Evolutionary conservation across 2,329 filamentous ascomycete genomes (phyloP).

Genomic region (Penicillium hesseltinei): DNA sequence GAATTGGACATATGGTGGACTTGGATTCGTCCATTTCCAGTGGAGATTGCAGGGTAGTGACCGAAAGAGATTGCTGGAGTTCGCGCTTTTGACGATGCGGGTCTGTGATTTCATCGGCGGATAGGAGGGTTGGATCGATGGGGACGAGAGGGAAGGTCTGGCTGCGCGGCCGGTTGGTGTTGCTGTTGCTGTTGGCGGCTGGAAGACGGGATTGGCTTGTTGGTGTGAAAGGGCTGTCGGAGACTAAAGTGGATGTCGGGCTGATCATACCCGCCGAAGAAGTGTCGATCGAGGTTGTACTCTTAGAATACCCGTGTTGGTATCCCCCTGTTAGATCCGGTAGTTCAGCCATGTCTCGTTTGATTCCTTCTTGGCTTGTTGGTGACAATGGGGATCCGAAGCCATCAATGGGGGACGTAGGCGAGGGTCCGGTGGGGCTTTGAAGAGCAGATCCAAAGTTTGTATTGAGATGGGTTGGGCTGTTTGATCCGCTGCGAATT

Average conservation of each 20-base stretch:
- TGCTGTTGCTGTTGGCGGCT: conserved; percentile 53
- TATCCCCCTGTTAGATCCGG: conserved; percentile 61
- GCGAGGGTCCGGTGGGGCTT: conserved; percentile 67
- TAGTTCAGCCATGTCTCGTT: conserved; percentile 58
- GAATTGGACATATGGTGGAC: conserved; percentile 27
- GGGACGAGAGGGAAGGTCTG: conserved; percentile 76
- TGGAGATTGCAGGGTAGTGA: conserved; percentile 52
- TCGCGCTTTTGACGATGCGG: conserved; percentile 55
- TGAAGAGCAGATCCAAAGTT: conserved; percentile 59
- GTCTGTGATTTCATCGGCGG: conserved; percentile 51
- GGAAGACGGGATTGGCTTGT: conserved; percentile 52
- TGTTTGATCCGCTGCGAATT: conserved; percentile 66
- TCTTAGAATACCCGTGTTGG: conserved; percentile 65
- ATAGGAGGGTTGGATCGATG: conserved; percentile 52
- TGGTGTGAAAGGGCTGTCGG: conserved; percentile 68
- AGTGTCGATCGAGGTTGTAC: conserved; percentile 63
- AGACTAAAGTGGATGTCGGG: conserved; percentile 74
- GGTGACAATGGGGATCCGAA: conserved; percentile 68
- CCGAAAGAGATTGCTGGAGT: conserved; percentile 39
- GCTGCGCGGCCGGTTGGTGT: conserved; percentile 74
- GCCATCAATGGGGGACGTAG: conserved; percentile 63
- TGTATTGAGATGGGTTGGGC: conserved; percentile 55
- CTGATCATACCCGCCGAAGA: conserved; percentile 70
- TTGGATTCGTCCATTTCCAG: conserved; percentile 46
- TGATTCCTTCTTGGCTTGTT: conserved; percentile 67